Percentiles rank a stretch among this genome's conserved stretches.
phyloP scores from a whole-genome alignment of 148 eudicot genomes.

The Persicaria tinctoria region DNA sequence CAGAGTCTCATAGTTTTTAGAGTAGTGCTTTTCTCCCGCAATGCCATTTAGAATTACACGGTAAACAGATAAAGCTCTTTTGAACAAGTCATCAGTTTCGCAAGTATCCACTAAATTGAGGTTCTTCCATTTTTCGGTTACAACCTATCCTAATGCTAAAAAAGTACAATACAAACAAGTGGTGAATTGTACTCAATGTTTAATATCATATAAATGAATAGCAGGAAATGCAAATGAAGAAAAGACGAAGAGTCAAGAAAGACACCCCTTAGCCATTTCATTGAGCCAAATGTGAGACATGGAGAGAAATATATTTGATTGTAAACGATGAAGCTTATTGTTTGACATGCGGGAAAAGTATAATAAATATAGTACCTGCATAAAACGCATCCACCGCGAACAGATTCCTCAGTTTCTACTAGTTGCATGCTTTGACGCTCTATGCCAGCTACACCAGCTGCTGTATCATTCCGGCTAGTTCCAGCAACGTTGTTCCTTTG shows the following conservation, averaged over 20 bases:
- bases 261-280: not conserved
- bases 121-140: not conserved
- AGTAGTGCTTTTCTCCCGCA: too few relatives aligned
- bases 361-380: slow-evolving; percentile 47
- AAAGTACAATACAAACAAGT: too few relatives aligned
- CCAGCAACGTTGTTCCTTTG: slow-evolving; percentile 48
- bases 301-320: not conserved
- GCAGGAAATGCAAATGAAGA: not conserved
- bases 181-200: not conserved
- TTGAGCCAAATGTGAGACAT: not conserved
- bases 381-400: slow-evolving; percentile 46
- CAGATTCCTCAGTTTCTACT: slow-evolving; percentile 34
- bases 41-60: too few relatives aligned
- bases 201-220: not conserved
- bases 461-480: slow-evolving; percentile 52
- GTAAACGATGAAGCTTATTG: not conserved
- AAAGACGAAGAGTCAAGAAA: not conserved
- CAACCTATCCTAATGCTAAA: too few relatives aligned
- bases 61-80: not conserved
- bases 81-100: not conserved
- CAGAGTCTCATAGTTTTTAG: not conserved
- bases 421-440: slow-evolving; percentile 61
- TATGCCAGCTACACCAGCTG: slow-evolving; percentile 65
- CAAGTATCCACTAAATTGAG: not conserved
- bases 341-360: not conserved